phyloP scores from a whole-genome alignment of 2,329 filamentous ascomycete genomes.

The Fusarium citri region DNA sequence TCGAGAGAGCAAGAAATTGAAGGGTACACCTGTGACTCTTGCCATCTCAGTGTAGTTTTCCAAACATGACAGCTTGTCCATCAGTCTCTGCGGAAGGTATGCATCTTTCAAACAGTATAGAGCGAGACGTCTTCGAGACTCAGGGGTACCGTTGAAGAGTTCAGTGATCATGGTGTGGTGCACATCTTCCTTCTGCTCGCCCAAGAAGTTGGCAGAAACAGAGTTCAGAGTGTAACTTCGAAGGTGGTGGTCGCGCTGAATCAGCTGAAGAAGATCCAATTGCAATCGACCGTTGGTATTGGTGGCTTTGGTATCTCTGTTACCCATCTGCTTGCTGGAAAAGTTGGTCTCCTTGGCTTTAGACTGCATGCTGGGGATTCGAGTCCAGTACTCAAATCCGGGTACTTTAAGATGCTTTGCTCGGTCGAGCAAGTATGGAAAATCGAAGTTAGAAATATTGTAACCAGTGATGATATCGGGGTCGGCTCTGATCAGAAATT shows the following conservation, averaged over 20 bases:
- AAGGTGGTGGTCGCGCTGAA: slow-evolving; percentile 94
- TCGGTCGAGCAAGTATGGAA: slow-evolving; percentile 91
- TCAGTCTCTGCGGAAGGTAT: slow-evolving; percentile 90
- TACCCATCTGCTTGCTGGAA: slow-evolving; percentile 98
- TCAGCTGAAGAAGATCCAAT: slow-evolving; percentile 91
- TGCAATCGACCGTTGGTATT: slow-evolving; percentile 96
- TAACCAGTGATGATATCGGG: slow-evolving; percentile 98
- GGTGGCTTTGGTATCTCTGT: slow-evolving; percentile 90
- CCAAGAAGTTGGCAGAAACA: slow-evolving; percentile 92
- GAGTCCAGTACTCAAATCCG: slow-evolving; percentile 88
- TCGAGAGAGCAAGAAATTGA: slow-evolving; percentile 90
- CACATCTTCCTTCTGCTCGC: slow-evolving; percentile 98
- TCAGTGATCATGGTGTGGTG: slow-evolving; percentile 99
- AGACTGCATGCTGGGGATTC: slow-evolving; percentile 78
- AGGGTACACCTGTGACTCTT: slow-evolving; percentile 97
- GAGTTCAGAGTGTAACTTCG: slow-evolving; percentile 98
- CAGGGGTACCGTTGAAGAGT: slow-evolving; percentile 93
- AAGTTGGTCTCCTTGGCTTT: slow-evolving; percentile 84
- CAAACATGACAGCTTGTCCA: slow-evolving; percentile 98
- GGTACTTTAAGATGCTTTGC: slow-evolving; percentile 84
- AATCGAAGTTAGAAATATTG: slow-evolving; percentile 99
- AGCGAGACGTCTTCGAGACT: slow-evolving; percentile 89
- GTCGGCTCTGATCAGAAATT: slow-evolving; percentile 90
- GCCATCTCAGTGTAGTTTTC: slow-evolving; percentile 99
- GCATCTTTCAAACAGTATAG: slow-evolving; percentile 98